phyloP scores from a whole-genome alignment of 1,284 basidiomycete species.

The Melampsora medusae region DNA sequence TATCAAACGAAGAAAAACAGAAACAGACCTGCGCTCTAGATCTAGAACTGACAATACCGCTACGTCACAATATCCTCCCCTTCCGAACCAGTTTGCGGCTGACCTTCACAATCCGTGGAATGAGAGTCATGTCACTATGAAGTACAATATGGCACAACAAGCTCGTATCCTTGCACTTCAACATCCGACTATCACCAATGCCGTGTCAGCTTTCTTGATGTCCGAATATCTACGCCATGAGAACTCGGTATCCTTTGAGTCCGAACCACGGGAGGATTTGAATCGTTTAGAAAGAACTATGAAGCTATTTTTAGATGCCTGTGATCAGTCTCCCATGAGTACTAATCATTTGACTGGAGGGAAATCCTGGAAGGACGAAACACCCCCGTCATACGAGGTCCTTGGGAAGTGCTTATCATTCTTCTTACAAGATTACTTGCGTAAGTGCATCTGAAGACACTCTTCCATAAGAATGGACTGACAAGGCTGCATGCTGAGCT shows the following conservation, averaged over 20 bases:
- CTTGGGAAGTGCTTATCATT: slow-evolving; percentile 30
- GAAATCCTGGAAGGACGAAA: slow-evolving; percentile 32
- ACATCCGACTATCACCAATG: slow-evolving; percentile 11
- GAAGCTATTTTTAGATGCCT: slow-evolving; percentile 31
- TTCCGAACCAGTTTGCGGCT: slow-evolving; percentile 25
- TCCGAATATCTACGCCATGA: slow-evolving; percentile 7
- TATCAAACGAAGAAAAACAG: slow-evolving; percentile 40
- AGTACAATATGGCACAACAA: not conserved
- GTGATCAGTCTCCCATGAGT: slow-evolving; percentile 34
- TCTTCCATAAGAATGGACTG: not conserved
- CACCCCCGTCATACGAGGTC: slow-evolving; percentile 18
- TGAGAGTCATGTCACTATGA: slow-evolving; percentile 22
- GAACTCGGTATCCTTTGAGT: slow-evolving; percentile 17
- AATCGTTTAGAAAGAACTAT: slow-evolving; percentile 30
- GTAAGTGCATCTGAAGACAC: slow-evolving; percentile 3
- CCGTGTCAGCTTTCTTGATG: slow-evolving; percentile 22
- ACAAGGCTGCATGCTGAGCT: too few relatives aligned
- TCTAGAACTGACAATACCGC: not conserved
- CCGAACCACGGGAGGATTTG: slow-evolving; percentile 3
- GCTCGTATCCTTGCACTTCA: slow-evolving; percentile 6
- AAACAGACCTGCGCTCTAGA: slow-evolving; percentile 28
- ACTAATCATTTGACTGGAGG: not conserved
- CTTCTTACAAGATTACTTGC: slow-evolving; percentile 40
- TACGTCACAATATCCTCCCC: not conserved
- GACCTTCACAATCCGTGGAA: slow-evolving; percentile 29